Evolutionary conservation across 1,284 basidiomycete species (phyloP), one percentile per base, ranked within the genome.

Genomic region (Mycena citricolor): DNA sequence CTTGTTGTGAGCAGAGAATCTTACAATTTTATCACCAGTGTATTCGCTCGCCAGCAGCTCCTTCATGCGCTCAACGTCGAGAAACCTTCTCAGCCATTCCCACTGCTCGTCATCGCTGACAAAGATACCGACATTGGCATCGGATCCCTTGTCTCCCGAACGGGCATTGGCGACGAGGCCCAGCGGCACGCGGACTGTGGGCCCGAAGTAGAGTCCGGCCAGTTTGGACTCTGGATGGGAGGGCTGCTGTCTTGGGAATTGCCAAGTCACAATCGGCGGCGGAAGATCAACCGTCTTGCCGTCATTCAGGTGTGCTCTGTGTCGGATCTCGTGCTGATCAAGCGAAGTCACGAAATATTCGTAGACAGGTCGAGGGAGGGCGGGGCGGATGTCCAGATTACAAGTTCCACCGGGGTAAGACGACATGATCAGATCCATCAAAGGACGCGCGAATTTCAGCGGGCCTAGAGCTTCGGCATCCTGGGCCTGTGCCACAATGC

Each of bases 111-210:
- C 32, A 4, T 42, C 22, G 4, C 39, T 31, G 12, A 54, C 55
- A 44, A 51, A 58, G 22, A 58, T 46, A 23, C 57, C 57, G 16
- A 58, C 55, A 25, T 58, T 58, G 13, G 55, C 35, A 26, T 58
- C 54, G 13, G 49, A 51, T 21, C 57, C 57, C 37, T 58, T 58
- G 30, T 58, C 57, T 20, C 57, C 57, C 30, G 55, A 56, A 10
- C 57, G 54, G 7, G 53, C 55, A 20, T 53, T 49, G 17, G 45
- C 57, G 12, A 58, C 35, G 16, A 40, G 26, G 7, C 57, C 54
- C 13, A 58, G 39, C 22, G 57, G 55, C 33, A 48, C 55, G 13
- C 46, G 50, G 19, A 44, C 31, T 29, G 55, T 54, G 20, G 46
- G 39, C 3, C 54, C 51, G 28, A 51, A 56, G 29, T 51, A 1